These are phyloP conservation scores for Pulchroboletus neoregius DNA, from an alignment of 1,284 basidiomycete genomes.

Conservation along the genomic window DNA sequence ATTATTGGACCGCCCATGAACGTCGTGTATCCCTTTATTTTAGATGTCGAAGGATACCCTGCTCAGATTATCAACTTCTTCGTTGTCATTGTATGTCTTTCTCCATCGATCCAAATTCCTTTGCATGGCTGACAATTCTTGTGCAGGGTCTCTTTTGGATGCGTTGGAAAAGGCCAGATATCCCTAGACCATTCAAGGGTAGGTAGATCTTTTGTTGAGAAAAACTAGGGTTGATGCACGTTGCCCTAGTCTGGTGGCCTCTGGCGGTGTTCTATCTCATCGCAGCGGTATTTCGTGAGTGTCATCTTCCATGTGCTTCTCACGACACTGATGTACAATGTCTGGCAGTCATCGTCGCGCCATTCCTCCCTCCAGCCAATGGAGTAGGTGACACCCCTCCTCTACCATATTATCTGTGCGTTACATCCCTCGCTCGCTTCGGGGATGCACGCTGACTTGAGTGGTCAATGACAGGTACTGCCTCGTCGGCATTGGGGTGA, in stretches of 20 bases:
- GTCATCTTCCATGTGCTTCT: not conserved
- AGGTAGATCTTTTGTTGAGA: not conserved
- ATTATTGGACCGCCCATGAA: conserved; percentile 46
- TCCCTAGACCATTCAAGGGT: conserved; percentile 55
- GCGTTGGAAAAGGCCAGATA: conserved; percentile 46
- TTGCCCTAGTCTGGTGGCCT: conserved; percentile 49
- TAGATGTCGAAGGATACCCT: conserved; percentile 59
- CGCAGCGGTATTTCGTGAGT: conserved; percentile 48
- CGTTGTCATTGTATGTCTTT: conserved; percentile 42
- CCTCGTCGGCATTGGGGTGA: conserved; percentile 50
- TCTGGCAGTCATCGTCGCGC: conserved; percentile 44
- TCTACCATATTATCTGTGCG: conserved; percentile 55
- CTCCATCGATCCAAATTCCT: no score
- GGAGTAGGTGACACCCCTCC: conserved; percentile 57
- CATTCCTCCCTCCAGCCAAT: conserved; percentile 53
- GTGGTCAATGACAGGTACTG: conserved; percentile 40
- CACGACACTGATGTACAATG: not conserved
- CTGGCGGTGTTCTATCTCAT: conserved; percentile 54
- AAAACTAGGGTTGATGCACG: not conserved
- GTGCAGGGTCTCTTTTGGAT: conserved; percentile 60
- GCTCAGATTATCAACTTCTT: conserved; percentile 54
- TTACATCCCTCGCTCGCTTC: not conserved
- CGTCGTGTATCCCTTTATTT: conserved; percentile 50
- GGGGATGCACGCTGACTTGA: not conserved
- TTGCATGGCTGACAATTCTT: no score